Percentiles rank a stretch among this genome's conserved stretches.
phyloP scores from a whole-genome alignment of 1,139 yeast genomes.

The Blastobotrys capitulatus region DNA sequence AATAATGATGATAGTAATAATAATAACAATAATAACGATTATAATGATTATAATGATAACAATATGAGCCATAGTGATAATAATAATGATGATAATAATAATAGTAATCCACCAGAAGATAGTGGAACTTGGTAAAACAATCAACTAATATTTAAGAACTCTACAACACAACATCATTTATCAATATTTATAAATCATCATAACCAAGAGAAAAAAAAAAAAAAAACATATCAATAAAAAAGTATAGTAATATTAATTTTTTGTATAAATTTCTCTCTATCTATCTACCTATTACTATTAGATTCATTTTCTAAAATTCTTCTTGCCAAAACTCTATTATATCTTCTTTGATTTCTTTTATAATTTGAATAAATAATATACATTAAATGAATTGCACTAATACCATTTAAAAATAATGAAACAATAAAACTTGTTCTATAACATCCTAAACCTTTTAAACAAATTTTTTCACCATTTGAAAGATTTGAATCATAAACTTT shows the following conservation, averaged over 20 bases:
- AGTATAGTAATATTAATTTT: neutral
- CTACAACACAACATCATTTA: too few relatives aligned
- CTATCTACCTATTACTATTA: neutral
- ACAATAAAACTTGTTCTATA: constrained; percentile 26
- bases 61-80: too few relatives aligned
- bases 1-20: neutral
- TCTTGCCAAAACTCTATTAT: neutral
- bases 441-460: constrained; percentile 26
- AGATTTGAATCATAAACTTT: constrained; percentile 31
- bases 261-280: neutral
- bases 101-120: constrained; percentile 6
- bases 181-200: too few relatives aligned
- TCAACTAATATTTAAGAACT: neutral
- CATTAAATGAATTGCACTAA: constrained; percentile 33
- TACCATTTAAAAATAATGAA: constrained; percentile 34
- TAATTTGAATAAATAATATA: constrained; percentile 21
- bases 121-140: constrained; percentile 6
- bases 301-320: neutral
- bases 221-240: too few relatives aligned
- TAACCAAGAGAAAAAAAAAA: neutral
- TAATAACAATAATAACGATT: neutral
- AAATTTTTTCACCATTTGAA: constrained; percentile 16
- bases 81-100: neutral
- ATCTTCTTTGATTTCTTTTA: constrained; percentile 3
- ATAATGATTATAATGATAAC: neutral